Conservation (phyloP, 2,329 filamentous ascomycete genomes). For the Mycosphaerella sp. region DNA sequence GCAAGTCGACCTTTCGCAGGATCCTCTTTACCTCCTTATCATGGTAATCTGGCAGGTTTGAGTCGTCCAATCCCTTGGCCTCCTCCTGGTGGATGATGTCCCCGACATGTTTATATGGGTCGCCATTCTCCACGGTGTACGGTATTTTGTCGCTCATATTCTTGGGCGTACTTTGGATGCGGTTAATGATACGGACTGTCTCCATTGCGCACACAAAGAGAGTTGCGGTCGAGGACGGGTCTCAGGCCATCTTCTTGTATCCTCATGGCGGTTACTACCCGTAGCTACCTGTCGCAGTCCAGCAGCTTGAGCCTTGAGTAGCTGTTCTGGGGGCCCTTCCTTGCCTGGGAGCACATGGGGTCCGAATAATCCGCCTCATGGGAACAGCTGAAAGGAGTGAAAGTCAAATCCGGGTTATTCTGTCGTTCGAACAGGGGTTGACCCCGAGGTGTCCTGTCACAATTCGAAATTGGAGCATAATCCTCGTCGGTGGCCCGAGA, state of each 20-base stretch:
- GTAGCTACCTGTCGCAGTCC: background rate
- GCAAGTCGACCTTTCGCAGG: constrained; percentile 41
- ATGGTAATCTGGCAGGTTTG: constrained; percentile 15
- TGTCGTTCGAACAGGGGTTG: background rate
- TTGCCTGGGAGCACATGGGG: background rate
- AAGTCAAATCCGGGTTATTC: background rate
- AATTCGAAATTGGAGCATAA: background rate
- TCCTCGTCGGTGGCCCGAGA: background rate
- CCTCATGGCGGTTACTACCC: constrained; percentile 1
- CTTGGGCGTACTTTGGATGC: constrained; percentile 5
- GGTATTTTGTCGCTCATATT: constrained; percentile 8
- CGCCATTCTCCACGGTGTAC: constrained; percentile 3
- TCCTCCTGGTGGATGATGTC: constrained; percentile 11
- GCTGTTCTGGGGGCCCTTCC: background rate
- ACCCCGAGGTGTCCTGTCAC: background rate
- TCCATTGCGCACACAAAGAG: background rate
- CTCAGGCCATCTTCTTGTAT: constrained; percentile 2
- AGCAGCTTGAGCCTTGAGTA: constrained; percentile 1
- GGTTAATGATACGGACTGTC: background rate
- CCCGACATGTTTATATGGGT: constrained; percentile 2
- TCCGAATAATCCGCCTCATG: constrained; percentile 7
- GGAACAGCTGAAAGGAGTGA: background rate
- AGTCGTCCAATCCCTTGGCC: constrained; percentile 15
- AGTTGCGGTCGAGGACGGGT: background rate
- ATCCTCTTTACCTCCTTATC: constrained; percentile 40